Evolutionary conservation across 73 alveolate species (phyloP).

Genomic region (Paramecium primaurelia): DNA sequence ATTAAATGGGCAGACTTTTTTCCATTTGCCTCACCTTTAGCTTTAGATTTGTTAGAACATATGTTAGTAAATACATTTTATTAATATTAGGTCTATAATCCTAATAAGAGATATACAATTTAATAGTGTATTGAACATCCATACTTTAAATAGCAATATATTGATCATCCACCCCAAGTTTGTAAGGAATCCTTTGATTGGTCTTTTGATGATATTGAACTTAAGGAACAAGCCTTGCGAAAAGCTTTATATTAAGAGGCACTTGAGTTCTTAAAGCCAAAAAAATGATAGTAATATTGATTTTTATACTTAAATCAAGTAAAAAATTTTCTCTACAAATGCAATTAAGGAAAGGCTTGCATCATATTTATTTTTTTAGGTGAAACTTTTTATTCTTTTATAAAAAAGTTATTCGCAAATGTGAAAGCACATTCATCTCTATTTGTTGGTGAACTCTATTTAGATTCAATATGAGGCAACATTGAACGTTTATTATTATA

Average conservation of each 20-base stretch:
- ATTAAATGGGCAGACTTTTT: slow-evolving; percentile 79
- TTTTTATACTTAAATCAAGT: neutral
- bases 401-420: slow-evolving; percentile 19
- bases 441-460: neutral
- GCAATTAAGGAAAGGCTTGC: slow-evolving; percentile 35
- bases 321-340: slow-evolving; percentile 8
- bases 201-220: slow-evolving; percentile 86
- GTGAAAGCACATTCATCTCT: slow-evolving; percentile 11
- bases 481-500: neutral
- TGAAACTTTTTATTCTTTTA: neutral
- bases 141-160: slow-evolving; percentile 60
- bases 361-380: slow-evolving; percentile 9
- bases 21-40: slow-evolving; percentile 89
- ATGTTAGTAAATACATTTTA: slow-evolving; percentile 71
- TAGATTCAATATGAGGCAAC: neutral
- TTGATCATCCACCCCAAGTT: neutral
- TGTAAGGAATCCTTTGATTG: slow-evolving; percentile 79
- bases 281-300: neutral
- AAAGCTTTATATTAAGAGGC: slow-evolving; percentile 75
- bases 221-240: slow-evolving; percentile 73
- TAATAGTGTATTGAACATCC: slow-evolving; percentile 66
- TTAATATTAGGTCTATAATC: slow-evolving; percentile 7
- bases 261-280: neutral
- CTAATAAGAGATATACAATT: slow-evolving; percentile 64
- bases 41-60: slow-evolving; percentile 85